These are phyloP conservation scores for Picea glauca DNA, from an alignment of 75 land plant genomes.

Conservation along the genomic window DNA sequence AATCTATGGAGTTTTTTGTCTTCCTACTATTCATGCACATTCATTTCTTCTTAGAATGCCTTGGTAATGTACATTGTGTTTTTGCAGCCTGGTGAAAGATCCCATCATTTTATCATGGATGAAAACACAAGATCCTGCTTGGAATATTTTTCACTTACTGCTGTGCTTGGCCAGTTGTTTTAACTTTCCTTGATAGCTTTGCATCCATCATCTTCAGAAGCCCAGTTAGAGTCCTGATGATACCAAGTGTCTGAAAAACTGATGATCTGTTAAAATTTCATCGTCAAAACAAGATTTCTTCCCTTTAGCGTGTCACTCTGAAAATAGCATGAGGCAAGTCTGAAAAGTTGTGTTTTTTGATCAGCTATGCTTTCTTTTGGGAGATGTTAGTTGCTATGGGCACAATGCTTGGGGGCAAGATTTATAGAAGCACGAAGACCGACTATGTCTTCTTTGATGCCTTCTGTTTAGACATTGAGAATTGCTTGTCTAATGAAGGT, in stretches of 20 bases:
- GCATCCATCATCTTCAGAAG: not conserved
- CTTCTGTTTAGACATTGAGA: no score
- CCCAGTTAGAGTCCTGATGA: not conserved
- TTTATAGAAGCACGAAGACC: no score
- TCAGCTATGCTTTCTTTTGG: no score
- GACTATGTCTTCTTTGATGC: no score
- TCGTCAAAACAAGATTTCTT: no score
- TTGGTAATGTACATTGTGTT: not conserved
- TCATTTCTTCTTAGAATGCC: not conserved
- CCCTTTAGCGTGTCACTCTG: no score
- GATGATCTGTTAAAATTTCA: not conserved
- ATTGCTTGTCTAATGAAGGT: not conserved
- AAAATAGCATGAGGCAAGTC: no score
- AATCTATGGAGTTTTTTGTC: not conserved
- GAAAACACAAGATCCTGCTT: not conserved
- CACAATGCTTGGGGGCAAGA: no score
- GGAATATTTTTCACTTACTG: not conserved
- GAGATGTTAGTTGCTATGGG: no score
- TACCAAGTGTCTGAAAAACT: not conserved
- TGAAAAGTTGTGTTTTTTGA: no score
- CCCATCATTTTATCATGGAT: no score
- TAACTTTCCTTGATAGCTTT: constrained; percentile 9
- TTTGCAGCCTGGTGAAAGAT: no score
- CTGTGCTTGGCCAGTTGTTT: not conserved
- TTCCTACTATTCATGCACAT: not conserved